Evolutionary conservation across 257 asterid species (phyloP).

Genomic region (Ilex aquifolium): DNA sequence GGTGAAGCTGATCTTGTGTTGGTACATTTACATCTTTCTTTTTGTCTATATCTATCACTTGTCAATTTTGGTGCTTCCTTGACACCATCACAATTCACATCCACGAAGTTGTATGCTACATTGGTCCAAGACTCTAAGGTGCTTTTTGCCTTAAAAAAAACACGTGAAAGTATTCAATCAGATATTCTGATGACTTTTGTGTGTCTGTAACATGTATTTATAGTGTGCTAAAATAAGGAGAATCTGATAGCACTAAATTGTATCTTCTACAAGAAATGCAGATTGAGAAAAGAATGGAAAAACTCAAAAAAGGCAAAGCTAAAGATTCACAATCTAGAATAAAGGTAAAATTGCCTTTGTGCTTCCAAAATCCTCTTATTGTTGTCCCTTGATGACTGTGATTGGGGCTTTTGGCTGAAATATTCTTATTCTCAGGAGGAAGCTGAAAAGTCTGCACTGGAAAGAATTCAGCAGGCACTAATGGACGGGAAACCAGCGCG

Average conservation of each 20-base stretch:
- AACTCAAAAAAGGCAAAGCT: constrained; percentile 79
- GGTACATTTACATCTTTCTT: too few species aligned
- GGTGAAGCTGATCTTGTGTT: too few species aligned
- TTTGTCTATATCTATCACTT: too few species aligned
- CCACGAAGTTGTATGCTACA: too few species aligned
- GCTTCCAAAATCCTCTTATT: constrained; percentile 8
- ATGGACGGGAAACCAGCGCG: constrained; percentile 97
- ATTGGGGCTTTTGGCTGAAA: constrained; percentile 12
- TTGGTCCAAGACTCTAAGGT: too few species aligned
- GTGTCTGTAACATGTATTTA: too few species aligned
- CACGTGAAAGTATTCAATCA: too few species aligned
- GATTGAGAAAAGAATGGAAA: constrained; percentile 97
- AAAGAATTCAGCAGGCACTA: constrained; percentile 59
- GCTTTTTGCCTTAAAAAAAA: too few species aligned
- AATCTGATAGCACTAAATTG: constrained; percentile 33
- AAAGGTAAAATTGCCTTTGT: constrained; percentile 42
- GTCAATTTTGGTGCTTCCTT: too few species aligned
- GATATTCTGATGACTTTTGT: too few species aligned
- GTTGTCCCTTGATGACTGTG: constrained; percentile 7
- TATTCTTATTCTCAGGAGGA: constrained; percentile 64
- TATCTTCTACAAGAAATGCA: constrained; percentile 54
- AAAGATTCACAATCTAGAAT: constrained; percentile 76
- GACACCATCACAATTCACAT: too few species aligned
- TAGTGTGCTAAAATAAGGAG: constrained; percentile 1
- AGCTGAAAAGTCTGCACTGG: constrained; percentile 91